Base-by-base conservation (phyloP, 495 filamentous ascomycete species). In the Melanomma pulvis-pyrius region DNA sequence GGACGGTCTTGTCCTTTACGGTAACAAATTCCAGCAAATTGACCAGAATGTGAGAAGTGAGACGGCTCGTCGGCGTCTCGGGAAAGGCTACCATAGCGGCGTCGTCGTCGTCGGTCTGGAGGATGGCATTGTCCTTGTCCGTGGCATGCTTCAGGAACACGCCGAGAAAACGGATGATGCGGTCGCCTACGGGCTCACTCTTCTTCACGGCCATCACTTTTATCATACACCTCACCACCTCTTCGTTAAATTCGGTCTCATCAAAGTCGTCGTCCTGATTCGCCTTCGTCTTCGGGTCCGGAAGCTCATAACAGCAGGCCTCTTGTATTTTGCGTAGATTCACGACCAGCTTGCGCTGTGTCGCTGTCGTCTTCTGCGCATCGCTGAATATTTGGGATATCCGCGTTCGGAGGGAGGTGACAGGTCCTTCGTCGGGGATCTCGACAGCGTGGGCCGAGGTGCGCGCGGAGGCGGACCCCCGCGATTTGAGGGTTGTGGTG, bases 1-100 rank as follows among this genome's bases (percentile, higher is more conserved):
- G 86, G 28, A 98, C 90, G 51, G 86, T 87, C 77, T 96, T 97
- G 77, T 99, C 94, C 75, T 96, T 97, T 15, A 90, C 84, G 2
- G 80, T 78, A 26, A 97, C 76, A 15, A 96, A 74, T 28, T 90
- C 88, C 13, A 92, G 79, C 39, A 93, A 71, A 15, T 84, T 80
- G 25, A 83, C 80, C 56, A 96, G 82, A 15, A 98, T 78, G n/a
- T 87, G 82, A 0, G 85, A 80, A 0, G 90, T 90, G 22, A 98
- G 82, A 41, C 93, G 87, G 24, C 86, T 88, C 59, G 84, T 91
- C 4, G 94, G 91, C 0, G 92, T 96, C 66, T 96, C 91, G 28
- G 84, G 81, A 71, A 90, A 83, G 67, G 81, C 82, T 51, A 85
- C 83, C 61, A 83, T 83, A 69, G 83, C 80, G 49, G 80, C 82